A percentile compares a stretch with the other conserved stretches of the same genome.
phyloP scores from a whole-genome alignment of 2,329 filamentous ascomycete species.

The Pseudogymnoascus sp. region DNA sequence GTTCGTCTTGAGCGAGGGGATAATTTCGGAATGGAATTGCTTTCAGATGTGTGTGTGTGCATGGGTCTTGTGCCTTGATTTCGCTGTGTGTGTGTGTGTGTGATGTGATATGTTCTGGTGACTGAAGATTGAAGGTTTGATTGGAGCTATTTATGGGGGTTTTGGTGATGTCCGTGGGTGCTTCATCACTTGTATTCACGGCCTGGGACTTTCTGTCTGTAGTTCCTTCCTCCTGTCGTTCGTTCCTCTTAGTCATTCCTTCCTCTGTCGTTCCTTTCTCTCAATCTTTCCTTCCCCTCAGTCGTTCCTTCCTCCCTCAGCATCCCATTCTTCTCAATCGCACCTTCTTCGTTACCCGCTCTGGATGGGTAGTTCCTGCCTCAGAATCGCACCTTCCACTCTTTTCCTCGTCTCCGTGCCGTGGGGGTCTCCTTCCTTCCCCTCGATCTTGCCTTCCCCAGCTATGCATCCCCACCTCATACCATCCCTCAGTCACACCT shows the following conservation, averaged over 20 bases:
- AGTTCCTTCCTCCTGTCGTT: too few relatives aligned
- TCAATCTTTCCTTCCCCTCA: too few relatives aligned
- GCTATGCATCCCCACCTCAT: too few relatives aligned
- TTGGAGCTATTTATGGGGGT: not conserved
- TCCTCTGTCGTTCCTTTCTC: not conserved
- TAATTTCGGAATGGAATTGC: not conserved
- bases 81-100: not conserved
- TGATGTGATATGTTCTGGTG: not conserved
- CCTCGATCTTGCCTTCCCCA: too few relatives aligned
- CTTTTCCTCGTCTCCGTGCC: too few relatives aligned
- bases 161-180: not conserved
- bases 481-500: too few relatives aligned
- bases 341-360: too few relatives aligned
- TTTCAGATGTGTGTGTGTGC: not conserved
- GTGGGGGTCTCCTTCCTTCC: too few relatives aligned
- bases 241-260: not conserved
- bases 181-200: too few relatives aligned
- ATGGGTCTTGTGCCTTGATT: not conserved
- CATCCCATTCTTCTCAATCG: not conserved
- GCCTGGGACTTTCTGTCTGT: too few relatives aligned
- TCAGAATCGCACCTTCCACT: not conserved
- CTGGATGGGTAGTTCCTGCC: too few relatives aligned
- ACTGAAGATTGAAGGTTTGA: not conserved
- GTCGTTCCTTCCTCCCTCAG: not conserved
- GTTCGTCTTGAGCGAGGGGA: not conserved